Evolutionary conservation across 1,139 yeast species (phyloP), one percentile per base, ranked within the genome.

Genomic region (Candida sojae): DNA sequence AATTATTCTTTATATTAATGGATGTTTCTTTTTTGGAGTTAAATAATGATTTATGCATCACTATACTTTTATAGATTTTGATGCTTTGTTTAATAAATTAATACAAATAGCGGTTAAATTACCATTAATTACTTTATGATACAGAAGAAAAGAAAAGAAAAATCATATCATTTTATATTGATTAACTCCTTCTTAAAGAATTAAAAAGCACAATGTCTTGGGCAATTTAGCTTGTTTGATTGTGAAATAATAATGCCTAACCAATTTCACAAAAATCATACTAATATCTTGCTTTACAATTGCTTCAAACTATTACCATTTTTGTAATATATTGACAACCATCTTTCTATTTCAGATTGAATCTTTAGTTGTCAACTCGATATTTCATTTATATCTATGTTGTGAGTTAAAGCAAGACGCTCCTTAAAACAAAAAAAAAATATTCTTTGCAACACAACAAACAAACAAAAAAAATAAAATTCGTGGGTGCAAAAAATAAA

Each of bases 341-440:
- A 36, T 36, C 41, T n/a, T 38, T 38, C 33, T 28, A 25, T 12
- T 21, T 21, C 23, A 38, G 41, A 38, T 38, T 17, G 7, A 29
- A 28, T 38, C 33, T 38, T 5, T 7, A 28, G 41, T 38, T 38
- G 41, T 38, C 41, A 38, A 38, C 41, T 38, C 33, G 12, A 38
- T 28, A 28, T 8, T 10, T n/a, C 29, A 26, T 36, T 30, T n/a
- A n/a, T n/a, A 23, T 35, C 39, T 17, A 36, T 6, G 31, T 25
- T 36, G 39, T 26, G 30, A 25, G 7, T 25, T 36, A 21, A 25
- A 36, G 30, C 10, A 21, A 9, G 17, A 21, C 39, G 2, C 25
- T 25, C 31, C 25, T 10, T 6, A 13, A 28, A 23, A 36, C 30
- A 23, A 26, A 26, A 26, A 8, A 6, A 26, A 26, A 8, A 26